phyloP scores from a whole-genome alignment of 306 rosid genomes.

The Vigna unguiculata region DNA sequence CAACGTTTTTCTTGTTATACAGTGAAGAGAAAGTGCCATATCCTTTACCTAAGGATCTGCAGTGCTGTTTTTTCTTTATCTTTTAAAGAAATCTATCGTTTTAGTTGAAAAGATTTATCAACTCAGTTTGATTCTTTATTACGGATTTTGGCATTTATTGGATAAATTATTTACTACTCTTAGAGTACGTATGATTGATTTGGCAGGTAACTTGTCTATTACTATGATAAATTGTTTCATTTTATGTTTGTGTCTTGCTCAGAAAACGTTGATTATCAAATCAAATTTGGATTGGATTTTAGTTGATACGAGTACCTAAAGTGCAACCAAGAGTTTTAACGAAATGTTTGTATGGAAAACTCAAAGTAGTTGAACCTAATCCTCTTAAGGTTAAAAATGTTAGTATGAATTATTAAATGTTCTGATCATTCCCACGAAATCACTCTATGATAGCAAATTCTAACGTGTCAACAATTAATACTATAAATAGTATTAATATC shows the following conservation, averaged over 20 bases:
- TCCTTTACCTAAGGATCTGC: not conserved
- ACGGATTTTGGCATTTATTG: not conserved
- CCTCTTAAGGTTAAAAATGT: too few relatives aligned
- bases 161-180: not conserved
- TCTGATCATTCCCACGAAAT: too few relatives aligned
- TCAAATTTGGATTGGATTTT: not conserved
- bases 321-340: too few relatives aligned
- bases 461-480: too few relatives aligned
- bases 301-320: too few relatives aligned
- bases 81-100: not conserved
- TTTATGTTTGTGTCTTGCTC: not conserved
- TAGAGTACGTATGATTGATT: not conserved
- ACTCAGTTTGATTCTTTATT: not conserved
- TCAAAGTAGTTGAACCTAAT: too few relatives aligned
- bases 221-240: not conserved
- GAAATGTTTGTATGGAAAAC: too few relatives aligned
- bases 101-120: not conserved
- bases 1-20: slow-evolving; percentile 34
- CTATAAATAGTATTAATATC: too few relatives aligned
- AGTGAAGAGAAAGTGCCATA: slow-evolving; percentile 40
- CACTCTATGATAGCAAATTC: too few relatives aligned
- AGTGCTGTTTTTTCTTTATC: not conserved
- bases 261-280: not conserved
- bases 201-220: not conserved
- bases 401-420: too few relatives aligned